Evolutionary conservation across 2,329 filamentous ascomycete genomes (phyloP).

Genomic region (Xylariaceae sp.): DNA sequence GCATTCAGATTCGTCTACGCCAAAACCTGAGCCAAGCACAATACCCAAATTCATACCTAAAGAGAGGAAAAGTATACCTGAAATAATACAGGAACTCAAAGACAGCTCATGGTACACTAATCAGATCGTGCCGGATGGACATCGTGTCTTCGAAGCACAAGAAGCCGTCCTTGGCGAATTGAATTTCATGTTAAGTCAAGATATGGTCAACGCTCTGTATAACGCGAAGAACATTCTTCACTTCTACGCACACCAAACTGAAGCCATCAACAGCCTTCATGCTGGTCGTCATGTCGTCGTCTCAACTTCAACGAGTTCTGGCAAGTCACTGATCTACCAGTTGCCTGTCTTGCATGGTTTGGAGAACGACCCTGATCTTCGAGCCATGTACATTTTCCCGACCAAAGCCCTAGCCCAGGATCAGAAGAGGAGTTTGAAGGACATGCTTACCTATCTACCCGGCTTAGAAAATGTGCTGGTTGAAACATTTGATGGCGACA

Average conservation of each 20-base stretch:
- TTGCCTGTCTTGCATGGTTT: conserved; percentile 85
- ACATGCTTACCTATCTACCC: conserved; percentile 77
- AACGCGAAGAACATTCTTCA: conserved; percentile 83
- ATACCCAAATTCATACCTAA: conserved; percentile 71
- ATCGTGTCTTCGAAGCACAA: conserved; percentile 85
- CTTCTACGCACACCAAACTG: conserved; percentile 87
- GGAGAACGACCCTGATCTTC: conserved; percentile 69
- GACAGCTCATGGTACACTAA: conserved; percentile 81
- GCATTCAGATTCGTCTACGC: conserved; percentile 34
- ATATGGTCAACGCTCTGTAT: conserved; percentile 92
- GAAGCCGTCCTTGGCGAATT: conserved; percentile 78
- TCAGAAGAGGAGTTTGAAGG: conserved; percentile 81
- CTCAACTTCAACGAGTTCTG: conserved; percentile 91
- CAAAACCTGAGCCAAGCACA: conserved; percentile 35
- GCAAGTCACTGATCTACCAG: conserved; percentile 97
- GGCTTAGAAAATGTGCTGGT: conserved; percentile 72
- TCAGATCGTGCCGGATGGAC: conserved; percentile 90
- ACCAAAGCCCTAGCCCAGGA: conserved; percentile 96
- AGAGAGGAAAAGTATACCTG: conserved; percentile 73
- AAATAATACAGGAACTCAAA: conserved; percentile 83
- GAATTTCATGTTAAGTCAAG: conserved; percentile 81
- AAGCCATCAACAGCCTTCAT: conserved; percentile 85
- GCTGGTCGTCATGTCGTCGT: conserved; percentile 85
- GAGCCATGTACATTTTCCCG: conserved; percentile 97
- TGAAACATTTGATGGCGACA: conserved; percentile 96